Conservation (phyloP, 108 stramenopile genomes). For the Fragilaria crotonensis region DNA sequence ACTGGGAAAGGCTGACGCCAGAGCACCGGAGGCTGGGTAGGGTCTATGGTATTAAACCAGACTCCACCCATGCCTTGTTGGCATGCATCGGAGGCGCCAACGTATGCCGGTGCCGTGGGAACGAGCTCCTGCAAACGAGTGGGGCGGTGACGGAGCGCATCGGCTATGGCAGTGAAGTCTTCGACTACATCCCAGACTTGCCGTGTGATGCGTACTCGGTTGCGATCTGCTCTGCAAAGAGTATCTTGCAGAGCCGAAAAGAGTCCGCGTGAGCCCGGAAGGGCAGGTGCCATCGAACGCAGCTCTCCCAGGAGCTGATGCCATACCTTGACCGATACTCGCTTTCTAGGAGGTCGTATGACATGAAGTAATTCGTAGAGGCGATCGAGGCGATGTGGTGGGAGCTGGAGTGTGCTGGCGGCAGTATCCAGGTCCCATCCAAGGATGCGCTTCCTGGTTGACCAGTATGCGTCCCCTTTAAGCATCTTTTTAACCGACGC, state of each 20-base stretch:
- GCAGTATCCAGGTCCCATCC: background rate
- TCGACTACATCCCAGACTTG: too few species aligned
- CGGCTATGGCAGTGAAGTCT: too few species aligned
- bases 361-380: constrained; percentile 3
- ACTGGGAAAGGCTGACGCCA: constrained; percentile 31
- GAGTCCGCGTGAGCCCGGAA: constrained; percentile 22
- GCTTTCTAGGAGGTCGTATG: background rate
- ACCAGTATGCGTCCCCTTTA: background rate
- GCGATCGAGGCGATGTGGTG: constrained; percentile 3
- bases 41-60: too few species aligned
- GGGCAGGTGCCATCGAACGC: too few species aligned
- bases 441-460: constrained; percentile 1
- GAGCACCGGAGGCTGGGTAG: constrained; percentile 15
- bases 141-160: background rate
- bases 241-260: constrained; percentile 29
- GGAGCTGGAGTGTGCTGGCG: background rate
- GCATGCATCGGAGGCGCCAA: too few species aligned
- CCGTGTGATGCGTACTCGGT: too few species aligned
- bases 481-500: constrained; percentile 1
- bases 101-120: too few species aligned
- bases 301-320: constrained; percentile 3
- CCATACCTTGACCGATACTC: background rate
- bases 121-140: too few species aligned
- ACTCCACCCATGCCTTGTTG: too few species aligned
- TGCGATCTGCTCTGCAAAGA: too few species aligned